Base-by-base conservation (phyloP, 768 basidiomycete genomes). In the Kockovaella imperatae region DNA sequence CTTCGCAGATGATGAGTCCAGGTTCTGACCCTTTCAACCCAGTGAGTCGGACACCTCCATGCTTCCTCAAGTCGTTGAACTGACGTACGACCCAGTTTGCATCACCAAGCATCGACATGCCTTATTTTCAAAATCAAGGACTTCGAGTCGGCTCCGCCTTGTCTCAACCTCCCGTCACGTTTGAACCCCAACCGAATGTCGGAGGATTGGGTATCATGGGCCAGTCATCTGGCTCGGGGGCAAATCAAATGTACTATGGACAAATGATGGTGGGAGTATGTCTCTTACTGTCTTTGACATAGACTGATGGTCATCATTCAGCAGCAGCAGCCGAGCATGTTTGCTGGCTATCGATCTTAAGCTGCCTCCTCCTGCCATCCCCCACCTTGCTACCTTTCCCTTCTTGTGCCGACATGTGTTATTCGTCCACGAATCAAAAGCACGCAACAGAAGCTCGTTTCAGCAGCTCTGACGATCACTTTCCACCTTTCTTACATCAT, bases 1-100 rank as follows among this genome's bases (percentile, higher is more conserved):
- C 55, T 21, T 53, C 52, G 26, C 53, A 59, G 25, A 61, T 71
- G 61, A 68, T 69, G 65, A 58, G 55, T 45, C 69, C 69, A 6
- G 64, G 52, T 18, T 65, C 63, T 4, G 69, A 71, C 47, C 69
- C 69, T 8, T 71, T 71, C 53, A 71, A 71, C 45, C 69, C 69
- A 21, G 69, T 70, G 31, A 55, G 67, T 60, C 35, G 7, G 11
- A 14, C 32, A 38, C 11, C 23, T 26, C 15, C 24, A 24, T 39
- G 28, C 32, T 50, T n/a, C n/a, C n/a, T n/a, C n/a, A n/a, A n/a
- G n/a, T n/a, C n/a, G n/a, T n/a, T 32, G 13, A 25, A 45, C 15
- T 47, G 39, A 21, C 42, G 34, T 39, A 34, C n/a, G 24, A 43
- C 39, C 17, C 50, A 66, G 56, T 71, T 69, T 41, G 66, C 63